These are phyloP conservation scores for Candida suzukii DNA, from an alignment of 805 yeast species.

Conservation along the genomic window DNA sequence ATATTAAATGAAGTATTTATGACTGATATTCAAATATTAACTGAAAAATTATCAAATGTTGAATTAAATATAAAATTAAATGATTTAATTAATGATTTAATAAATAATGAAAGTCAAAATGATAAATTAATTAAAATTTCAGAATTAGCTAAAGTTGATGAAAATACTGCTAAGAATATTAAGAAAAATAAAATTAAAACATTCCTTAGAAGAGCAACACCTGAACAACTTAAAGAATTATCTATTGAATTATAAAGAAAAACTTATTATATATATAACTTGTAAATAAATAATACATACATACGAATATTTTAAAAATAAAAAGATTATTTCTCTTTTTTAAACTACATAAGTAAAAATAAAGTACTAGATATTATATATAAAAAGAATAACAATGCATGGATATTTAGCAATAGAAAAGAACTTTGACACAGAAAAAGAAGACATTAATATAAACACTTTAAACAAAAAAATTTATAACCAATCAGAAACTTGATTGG, in stretches of 20 bases:
- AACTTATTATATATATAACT: too few species aligned
- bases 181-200: conserved; percentile 71
- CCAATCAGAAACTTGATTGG: background rate
- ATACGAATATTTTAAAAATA: too few species aligned
- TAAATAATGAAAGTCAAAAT: conserved; percentile 13
- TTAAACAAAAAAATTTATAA: background rate
- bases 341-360: too few species aligned
- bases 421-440: too few species aligned
- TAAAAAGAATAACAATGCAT: too few species aligned
- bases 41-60: conserved; percentile 14
- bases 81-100: conserved; percentile 9
- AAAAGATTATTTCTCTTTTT: too few species aligned
- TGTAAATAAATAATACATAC: too few species aligned
- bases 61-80: conserved; percentile 13
- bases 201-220: conserved; percentile 27
- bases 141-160: background rate
- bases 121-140: background rate
- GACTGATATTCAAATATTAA: conserved; percentile 17
- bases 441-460: background rate
- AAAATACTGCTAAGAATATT: conserved; percentile 41
- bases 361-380: too few species aligned
- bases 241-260: too few species aligned
- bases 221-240: conserved; percentile 18
- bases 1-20: conserved; percentile 24
- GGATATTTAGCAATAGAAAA: too few species aligned